phyloP scores from a whole-genome alignment of 2,329 filamentous ascomycete species.

The Trichoderma afroharzianum region DNA sequence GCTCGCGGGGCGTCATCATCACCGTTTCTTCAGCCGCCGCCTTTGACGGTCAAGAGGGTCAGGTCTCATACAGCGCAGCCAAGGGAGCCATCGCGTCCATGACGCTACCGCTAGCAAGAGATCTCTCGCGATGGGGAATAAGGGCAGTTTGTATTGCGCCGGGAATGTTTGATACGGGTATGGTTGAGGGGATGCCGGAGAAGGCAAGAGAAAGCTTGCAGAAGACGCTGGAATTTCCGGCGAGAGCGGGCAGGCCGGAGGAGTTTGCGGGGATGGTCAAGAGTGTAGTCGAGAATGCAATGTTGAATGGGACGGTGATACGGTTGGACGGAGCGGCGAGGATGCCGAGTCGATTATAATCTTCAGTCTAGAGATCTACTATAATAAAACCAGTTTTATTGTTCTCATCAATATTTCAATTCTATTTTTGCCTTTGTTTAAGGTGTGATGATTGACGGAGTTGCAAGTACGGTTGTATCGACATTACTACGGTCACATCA shows the following conservation, averaged over 20 bases:
- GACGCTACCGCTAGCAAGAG: neutral
- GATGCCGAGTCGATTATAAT: neutral
- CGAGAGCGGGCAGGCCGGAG: slow-evolving; percentile 3
- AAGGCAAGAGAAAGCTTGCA: neutral
- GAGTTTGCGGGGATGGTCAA: slow-evolving; percentile 1
- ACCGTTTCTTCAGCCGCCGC: neutral
- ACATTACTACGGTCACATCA: neutral
- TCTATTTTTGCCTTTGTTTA: neutral
- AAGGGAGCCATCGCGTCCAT: neutral
- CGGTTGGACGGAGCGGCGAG: neutral
- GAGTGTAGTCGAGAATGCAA: neutral
- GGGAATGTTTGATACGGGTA: neutral
- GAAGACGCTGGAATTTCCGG: slow-evolving; percentile 2
- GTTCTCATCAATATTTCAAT: neutral
- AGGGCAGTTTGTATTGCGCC: neutral
- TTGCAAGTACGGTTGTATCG: neutral
- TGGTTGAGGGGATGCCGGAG: neutral
- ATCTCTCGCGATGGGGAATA: neutral
- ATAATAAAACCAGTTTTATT: neutral
- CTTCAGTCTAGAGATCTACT: neutral
- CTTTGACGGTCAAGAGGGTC: neutral
- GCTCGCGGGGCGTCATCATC: neutral
- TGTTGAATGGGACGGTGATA: slow-evolving; percentile 1
- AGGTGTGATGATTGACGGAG: neutral
- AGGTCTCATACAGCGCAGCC: neutral